Percentiles rank a stretch among this genome's conserved stretches.
Evolutionary conservation across 257 asterid species (phyloP).

Genomic region (Primulina huaijiensis): DNA sequence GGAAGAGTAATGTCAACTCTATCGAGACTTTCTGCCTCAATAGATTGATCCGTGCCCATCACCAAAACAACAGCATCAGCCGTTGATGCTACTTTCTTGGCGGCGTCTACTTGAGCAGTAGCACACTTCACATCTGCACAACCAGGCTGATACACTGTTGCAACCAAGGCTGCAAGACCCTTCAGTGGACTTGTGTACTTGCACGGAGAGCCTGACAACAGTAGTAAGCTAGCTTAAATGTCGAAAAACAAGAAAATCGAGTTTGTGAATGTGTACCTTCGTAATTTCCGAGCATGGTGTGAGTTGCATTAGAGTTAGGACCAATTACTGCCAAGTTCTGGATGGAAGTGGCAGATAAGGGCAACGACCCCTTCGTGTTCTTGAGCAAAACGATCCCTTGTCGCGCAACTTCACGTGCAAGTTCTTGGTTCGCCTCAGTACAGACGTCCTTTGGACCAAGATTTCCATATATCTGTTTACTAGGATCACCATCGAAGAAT

Average conservation of each 20-base stretch:
- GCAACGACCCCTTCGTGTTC: conserved; percentile 49
- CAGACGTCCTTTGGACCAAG: conserved; percentile 64
- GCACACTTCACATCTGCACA: conserved; percentile 42
- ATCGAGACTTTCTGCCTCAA: conserved; percentile 48
- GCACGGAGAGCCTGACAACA: conserved; percentile 48
- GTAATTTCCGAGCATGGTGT: conserved; percentile 63
- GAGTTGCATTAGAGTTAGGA: conserved; percentile 51
- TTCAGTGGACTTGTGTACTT: conserved; percentile 47
- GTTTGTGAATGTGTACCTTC: conserved; percentile 38
- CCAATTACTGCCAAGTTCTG: conserved; percentile 60
- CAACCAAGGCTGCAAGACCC: conserved; percentile 44
- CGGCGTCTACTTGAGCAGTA: conserved; percentile 38
- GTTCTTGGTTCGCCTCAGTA: conserved; percentile 45
- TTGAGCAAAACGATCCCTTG: conserved; percentile 67
- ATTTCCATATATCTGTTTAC: conserved; percentile 43
- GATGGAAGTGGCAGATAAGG: conserved; percentile 43
- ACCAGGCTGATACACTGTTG: conserved; percentile 43
- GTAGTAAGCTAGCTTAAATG: background rate
- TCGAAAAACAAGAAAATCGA: background rate
- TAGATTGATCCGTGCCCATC: conserved; percentile 60
- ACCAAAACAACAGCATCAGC: conserved; percentile 62
- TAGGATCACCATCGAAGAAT: conserved; percentile 69
- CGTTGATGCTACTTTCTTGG: conserved; percentile 45
- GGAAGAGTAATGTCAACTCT: conserved; percentile 56
- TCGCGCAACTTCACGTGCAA: conserved; percentile 66